Conservation (phyloP, 2,329 filamentous ascomycete genomes). For the Westerdykella sp. region DNA sequence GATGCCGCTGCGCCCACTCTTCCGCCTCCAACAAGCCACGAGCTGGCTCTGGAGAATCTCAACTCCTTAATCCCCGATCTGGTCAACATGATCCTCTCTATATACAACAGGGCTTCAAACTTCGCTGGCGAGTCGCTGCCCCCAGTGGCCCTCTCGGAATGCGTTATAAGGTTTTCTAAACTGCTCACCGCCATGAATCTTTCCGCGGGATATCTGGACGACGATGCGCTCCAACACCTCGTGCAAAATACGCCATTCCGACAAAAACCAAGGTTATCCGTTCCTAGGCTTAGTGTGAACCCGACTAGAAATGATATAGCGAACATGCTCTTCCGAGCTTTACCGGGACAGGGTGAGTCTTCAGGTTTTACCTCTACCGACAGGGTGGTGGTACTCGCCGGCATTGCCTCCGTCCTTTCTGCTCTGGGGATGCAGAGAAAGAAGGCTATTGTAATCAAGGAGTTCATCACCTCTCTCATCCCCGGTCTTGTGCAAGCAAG, state of each 20-base stretch:
- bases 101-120: constrained; percentile 63
- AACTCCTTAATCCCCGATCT: constrained; percentile 63
- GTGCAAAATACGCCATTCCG: constrained; percentile 40
- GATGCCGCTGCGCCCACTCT: constrained; percentile 37
- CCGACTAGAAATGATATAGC: constrained; percentile 34
- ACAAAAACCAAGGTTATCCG: constrained; percentile 37
- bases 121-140: constrained; percentile 63
- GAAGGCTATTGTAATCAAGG: constrained; percentile 82
- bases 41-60: constrained; percentile 42
- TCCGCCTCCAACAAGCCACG: constrained; percentile 39
- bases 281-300: constrained; percentile 30
- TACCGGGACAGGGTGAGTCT: constrained; percentile 51
- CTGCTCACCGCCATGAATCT: constrained; percentile 62
- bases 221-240: constrained; percentile 47
- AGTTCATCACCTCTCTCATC: constrained; percentile 76
- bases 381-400: constrained; percentile 71
- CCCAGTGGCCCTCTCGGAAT: constrained; percentile 64
- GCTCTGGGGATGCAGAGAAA: constrained; percentile 76
- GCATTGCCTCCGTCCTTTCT: constrained; percentile 80
- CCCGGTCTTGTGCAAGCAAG: constrained; percentile 82
- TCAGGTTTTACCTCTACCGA: constrained; percentile 67
- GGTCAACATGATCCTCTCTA: constrained; percentile 64
- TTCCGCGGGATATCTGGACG: constrained; percentile 56
- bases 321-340: constrained; percentile 32
- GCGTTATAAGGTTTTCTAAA: constrained; percentile 66